These are phyloP conservation scores for Hapsidospora chrysogenum DNA, from an alignment of 495 filamentous ascomycete genomes.

Conservation along the genomic window DNA sequence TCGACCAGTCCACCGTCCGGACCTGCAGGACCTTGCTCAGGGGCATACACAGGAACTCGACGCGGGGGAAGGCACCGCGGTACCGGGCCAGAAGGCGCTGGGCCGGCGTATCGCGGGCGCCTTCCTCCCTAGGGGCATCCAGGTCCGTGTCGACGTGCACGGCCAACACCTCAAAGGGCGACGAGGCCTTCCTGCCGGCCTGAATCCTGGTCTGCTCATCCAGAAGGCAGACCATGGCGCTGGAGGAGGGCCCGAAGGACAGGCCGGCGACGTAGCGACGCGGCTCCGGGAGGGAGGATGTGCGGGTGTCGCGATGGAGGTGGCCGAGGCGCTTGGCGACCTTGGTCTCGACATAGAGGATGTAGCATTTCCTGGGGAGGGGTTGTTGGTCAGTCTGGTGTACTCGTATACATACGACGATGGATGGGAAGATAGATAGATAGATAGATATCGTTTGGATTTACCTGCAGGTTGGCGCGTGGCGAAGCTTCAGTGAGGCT, in stretches of 20 bases:
- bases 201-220: conserved; percentile 47
- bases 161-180: conserved; percentile 48
- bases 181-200: conserved; percentile 30
- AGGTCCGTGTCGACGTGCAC: conserved; percentile 40
- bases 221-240: conserved; percentile 60
- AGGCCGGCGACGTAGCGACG: conserved; percentile 54
- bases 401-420: background rate
- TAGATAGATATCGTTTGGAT: background rate
- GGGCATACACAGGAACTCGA: conserved; percentile 34
- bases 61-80: conserved; percentile 37
- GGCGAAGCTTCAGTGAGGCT: conserved; percentile 1
- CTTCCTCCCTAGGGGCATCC: background rate
- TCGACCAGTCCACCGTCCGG: conserved; percentile 20
- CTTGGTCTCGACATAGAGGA: conserved; percentile 4
- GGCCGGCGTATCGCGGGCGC: background rate
- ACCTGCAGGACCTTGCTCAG: conserved; percentile 39
- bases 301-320: conserved; percentile 14
- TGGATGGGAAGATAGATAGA: conserved; percentile 1
- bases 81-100: conserved; percentile 6
- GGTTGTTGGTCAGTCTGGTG: background rate
- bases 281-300: conserved; percentile 17
- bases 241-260: conserved; percentile 71
- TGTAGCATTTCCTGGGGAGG: conserved; percentile 4
- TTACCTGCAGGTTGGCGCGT: background rate
- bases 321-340: conserved; percentile 3